Evolutionary conservation across 73 alveolate species (phyloP).

Genomic region (Durusdinium trenchii): DNA sequence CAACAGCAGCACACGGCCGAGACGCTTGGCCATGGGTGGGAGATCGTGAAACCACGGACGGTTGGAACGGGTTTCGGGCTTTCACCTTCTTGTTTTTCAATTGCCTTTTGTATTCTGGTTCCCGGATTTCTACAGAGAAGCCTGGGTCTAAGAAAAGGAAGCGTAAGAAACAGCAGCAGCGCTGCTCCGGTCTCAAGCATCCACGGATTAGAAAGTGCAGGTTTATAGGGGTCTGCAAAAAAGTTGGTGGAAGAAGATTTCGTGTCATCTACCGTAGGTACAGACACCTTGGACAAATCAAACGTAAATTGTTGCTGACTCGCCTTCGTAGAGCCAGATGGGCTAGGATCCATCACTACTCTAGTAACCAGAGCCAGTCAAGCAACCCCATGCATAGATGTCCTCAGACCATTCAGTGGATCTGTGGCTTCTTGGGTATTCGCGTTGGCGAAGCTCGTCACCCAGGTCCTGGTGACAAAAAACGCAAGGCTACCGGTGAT

Average conservation of each 20-base stretch:
- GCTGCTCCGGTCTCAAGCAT: too few relatives aligned
- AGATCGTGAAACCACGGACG: too few relatives aligned
- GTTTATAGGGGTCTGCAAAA: background rate
- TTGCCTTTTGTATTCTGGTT: too few relatives aligned
- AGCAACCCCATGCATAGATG: background rate
- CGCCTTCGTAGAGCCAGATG: background rate
- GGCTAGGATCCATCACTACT: background rate
- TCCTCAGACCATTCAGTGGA: background rate
- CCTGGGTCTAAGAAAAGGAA: too few relatives aligned
- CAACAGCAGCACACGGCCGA: too few relatives aligned
- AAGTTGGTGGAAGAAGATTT: slow-evolving; percentile 2
- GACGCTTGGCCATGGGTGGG: too few relatives aligned
- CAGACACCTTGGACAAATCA: background rate
- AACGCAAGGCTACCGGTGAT: slow-evolving; percentile 1
- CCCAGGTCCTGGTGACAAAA: background rate
- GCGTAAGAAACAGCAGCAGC: too few relatives aligned
- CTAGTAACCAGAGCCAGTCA: background rate
- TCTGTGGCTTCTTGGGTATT: background rate
- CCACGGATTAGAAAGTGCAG: background rate
- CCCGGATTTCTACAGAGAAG: too few relatives aligned
- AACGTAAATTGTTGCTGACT: background rate
- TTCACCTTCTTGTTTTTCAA: too few relatives aligned
- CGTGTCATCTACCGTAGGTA: background rate
- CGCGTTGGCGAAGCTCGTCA: background rate
- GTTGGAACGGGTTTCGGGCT: too few relatives aligned